phyloP scores from a whole-genome alignment of 2,329 filamentous ascomycete genomes.

The Aspergillus arachidicola region DNA sequence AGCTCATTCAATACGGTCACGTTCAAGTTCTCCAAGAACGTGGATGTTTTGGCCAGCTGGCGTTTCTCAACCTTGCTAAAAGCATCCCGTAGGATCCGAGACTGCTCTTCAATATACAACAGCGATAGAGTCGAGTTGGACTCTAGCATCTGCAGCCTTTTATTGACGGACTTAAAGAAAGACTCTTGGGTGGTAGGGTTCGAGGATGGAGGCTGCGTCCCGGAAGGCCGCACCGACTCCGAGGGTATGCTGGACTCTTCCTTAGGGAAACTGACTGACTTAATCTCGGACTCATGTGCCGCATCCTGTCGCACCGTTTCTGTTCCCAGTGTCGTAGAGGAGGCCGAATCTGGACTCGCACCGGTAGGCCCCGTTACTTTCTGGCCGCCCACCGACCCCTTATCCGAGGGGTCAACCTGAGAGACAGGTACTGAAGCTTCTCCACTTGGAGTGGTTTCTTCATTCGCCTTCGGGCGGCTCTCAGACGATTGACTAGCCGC shows the following conservation, averaged over 20 bases:
- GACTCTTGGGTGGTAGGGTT: constrained; percentile 91
- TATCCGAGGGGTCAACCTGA: constrained; percentile 6
- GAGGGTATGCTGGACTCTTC: constrained; percentile 34
- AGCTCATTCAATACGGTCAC: constrained; percentile 81
- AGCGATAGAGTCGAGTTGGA: constrained; percentile 89
- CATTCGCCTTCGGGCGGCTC: neutral
- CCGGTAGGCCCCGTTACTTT: constrained; percentile 22
- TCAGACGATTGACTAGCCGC: neutral
- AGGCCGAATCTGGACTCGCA: constrained; percentile 15
- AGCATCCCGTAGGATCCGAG: constrained; percentile 82
- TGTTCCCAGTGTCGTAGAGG: constrained; percentile 18
- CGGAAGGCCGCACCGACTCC: constrained; percentile 38
- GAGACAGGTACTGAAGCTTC: constrained; percentile 5
- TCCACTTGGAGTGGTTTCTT: constrained; percentile 2
- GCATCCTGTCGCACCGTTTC: constrained; percentile 25
- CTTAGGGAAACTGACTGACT: constrained; percentile 26
- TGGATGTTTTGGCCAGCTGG: constrained; percentile 79
- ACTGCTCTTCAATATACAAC: constrained; percentile 96
- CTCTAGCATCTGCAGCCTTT: constrained; percentile 87
- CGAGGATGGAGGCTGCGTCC: constrained; percentile 55
- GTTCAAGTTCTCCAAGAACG: constrained; percentile 84
- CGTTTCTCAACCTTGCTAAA: constrained; percentile 84
- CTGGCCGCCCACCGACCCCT: constrained; percentile 22
- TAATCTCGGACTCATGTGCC: constrained; percentile 27
- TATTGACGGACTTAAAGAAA: constrained; percentile 96